These are phyloP conservation scores for Clathrospora elynae DNA, from an alignment of 2,329 filamentous ascomycete species.

Conservation along the genomic window DNA sequence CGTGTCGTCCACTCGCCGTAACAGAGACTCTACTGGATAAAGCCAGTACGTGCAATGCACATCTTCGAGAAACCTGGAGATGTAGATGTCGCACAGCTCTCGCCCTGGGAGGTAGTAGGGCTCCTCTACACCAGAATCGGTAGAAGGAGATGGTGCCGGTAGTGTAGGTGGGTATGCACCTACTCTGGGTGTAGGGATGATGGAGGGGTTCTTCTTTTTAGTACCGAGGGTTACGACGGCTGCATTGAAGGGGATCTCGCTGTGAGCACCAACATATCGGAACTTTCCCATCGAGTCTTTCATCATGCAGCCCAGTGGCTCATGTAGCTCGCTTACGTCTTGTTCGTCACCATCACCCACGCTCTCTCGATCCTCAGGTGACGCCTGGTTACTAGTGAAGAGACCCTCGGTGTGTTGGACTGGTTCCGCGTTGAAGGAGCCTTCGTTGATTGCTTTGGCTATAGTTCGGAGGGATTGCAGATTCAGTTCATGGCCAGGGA, in stretches of 20 bases:
- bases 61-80: conserved; percentile 43
- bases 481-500: conserved; percentile 45
- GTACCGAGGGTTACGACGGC: conserved; percentile 42
- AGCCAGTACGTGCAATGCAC: conserved; percentile 47
- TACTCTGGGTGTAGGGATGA: conserved; percentile 39
- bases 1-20: conserved; percentile 41
- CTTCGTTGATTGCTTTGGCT: conserved; percentile 41
- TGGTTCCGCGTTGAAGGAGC: conserved; percentile 32
- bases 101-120: conserved; percentile 39
- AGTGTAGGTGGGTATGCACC: conserved; percentile 41
- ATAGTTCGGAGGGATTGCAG: conserved; percentile 41
- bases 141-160: conserved; percentile 25
- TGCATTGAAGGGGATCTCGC: conserved; percentile 48
- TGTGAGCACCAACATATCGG: conserved; percentile 46
- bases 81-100: conserved; percentile 38
- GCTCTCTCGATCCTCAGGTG: conserved; percentile 32
- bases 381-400: conserved; percentile 26
- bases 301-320: conserved; percentile 47
- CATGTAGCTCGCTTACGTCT: conserved; percentile 44
- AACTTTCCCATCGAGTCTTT: conserved; percentile 43
- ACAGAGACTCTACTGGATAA: conserved; percentile 41
- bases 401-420: conserved; percentile 31
- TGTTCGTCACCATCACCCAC: conserved; percentile 37
- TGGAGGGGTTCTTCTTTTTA: conserved; percentile 25
- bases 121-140: conserved; percentile 25